phyloP scores from a whole-genome alignment of 805 yeast species.

The Candida dajiaensis region DNA sequence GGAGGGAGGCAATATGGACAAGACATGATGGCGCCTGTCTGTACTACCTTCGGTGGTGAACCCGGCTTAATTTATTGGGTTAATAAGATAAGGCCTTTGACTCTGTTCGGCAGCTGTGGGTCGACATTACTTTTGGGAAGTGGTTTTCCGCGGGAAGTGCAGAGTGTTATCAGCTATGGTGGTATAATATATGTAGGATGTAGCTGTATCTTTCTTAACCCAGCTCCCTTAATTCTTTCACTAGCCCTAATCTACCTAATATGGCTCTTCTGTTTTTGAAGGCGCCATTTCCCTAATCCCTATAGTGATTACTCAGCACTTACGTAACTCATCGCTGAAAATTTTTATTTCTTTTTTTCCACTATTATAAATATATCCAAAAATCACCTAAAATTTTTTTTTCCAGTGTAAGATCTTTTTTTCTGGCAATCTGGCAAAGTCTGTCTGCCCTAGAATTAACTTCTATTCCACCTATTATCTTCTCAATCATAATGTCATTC shows the following conservation, averaged over 20 bases:
- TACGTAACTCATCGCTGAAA: background rate
- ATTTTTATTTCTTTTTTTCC: background rate
- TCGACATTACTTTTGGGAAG: no score
- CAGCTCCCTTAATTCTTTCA: no score
- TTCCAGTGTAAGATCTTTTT: slow-evolving; percentile 5
- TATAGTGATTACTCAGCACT: background rate
- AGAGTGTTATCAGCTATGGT: background rate
- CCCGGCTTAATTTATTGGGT: background rate
- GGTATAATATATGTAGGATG: no score
- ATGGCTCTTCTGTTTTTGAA: no score
- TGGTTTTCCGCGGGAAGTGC: background rate
- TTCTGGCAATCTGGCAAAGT: slow-evolving; percentile 26
- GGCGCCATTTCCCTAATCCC: no score
- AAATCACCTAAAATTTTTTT: background rate
- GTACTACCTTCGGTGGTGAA: no score
- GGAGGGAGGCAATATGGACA: no score
- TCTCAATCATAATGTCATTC: slow-evolving; percentile 20
- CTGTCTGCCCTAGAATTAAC: slow-evolving; percentile 16
- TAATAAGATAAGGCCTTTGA: background rate
- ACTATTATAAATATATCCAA: slow-evolving; percentile 1
- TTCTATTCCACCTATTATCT: background rate
- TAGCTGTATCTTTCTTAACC: no score
- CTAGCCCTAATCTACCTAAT: no score
- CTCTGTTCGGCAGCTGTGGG: background rate
- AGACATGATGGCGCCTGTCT: no score